Percentiles rank a stretch among this genome's conserved stretches.
Evolutionary conservation across 495 filamentous ascomycete species (phyloP).

Genomic region (Hypomontagnella monticulosa): DNA sequence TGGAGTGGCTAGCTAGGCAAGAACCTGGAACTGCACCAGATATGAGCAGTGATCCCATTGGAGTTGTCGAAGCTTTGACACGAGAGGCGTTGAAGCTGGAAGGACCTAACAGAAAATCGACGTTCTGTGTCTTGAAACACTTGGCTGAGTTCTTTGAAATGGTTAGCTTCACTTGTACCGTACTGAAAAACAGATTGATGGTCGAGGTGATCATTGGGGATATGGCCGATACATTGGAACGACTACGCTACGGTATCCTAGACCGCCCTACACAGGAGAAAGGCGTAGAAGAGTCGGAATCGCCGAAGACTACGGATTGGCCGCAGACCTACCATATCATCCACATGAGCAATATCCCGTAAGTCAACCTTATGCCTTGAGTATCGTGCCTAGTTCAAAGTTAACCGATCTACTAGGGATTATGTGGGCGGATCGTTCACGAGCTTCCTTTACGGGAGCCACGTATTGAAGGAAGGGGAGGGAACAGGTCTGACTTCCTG

Average conservation of each 20-base stretch:
- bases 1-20: slow-evolving; percentile 31
- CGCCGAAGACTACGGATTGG: slow-evolving; percentile 32
- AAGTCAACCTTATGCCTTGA: slow-evolving; percentile 23
- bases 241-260: slow-evolving; percentile 42
- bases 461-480: slow-evolving; percentile 37
- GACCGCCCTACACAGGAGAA: slow-evolving; percentile 25
- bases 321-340: slow-evolving; percentile 49
- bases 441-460: slow-evolving; percentile 46
- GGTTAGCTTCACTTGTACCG: slow-evolving; percentile 24
- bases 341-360: slow-evolving; percentile 54
- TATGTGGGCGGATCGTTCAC: slow-evolving; percentile 50
- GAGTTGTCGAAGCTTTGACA: slow-evolving; percentile 4
- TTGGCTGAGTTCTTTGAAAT: slow-evolving; percentile 25
- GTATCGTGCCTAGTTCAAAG: background rate
- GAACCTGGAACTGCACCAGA: background rate
- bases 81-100: background rate
- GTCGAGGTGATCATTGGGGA: slow-evolving; percentile 45
- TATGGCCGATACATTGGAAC: slow-evolving; percentile 45
- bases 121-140: slow-evolving; percentile 9
- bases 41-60: background rate
- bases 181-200: slow-evolving; percentile 25
- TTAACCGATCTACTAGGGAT: slow-evolving; percentile 38
- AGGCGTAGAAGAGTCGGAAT: background rate
- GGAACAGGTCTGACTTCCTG: slow-evolving; percentile 36
- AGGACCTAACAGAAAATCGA: background rate